These are phyloP conservation scores for Mortierella sp. DNA, from an alignment of 371 early-diverging fungal genomes.

Conservation along the genomic window DNA sequence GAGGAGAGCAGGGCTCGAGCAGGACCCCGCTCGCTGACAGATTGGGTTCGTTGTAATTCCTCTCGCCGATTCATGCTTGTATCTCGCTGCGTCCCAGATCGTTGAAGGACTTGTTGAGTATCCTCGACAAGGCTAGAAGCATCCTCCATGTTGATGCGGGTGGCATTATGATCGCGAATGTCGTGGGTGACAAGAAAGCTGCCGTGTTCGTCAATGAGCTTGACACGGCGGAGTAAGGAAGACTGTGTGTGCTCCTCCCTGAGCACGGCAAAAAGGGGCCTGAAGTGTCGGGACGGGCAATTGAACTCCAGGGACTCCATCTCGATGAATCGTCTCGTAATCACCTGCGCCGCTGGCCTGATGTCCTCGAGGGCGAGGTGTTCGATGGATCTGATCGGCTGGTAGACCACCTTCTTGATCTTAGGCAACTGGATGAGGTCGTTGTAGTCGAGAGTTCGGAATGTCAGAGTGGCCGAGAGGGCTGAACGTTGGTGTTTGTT, in stretches of 20 bases:
- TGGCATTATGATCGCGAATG: background rate
- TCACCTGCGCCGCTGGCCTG: background rate
- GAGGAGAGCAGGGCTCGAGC: background rate
- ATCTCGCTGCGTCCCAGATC: background rate
- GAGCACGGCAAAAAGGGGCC: background rate
- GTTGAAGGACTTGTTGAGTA: no score
- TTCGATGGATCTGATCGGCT: background rate
- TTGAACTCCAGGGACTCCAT: background rate
- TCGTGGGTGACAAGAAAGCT: background rate
- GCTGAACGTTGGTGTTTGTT: background rate
- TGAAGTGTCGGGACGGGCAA: background rate
- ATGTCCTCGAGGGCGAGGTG: background rate
- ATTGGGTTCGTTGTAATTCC: background rate
- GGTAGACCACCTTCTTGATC: conserved; percentile 2
- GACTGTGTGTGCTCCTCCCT: background rate
- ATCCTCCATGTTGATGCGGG: background rate
- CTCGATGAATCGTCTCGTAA: background rate
- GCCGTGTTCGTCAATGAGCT: background rate
- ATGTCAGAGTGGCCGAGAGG: background rate
- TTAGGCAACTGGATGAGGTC: background rate
- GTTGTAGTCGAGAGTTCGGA: background rate
- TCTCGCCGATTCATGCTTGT: background rate
- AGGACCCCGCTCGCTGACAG: background rate
- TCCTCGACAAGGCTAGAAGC: background rate
- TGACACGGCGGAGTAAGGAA: background rate